phyloP scores from a whole-genome alignment of 495 filamentous ascomycete species.

The Penicillium crystallinum region DNA sequence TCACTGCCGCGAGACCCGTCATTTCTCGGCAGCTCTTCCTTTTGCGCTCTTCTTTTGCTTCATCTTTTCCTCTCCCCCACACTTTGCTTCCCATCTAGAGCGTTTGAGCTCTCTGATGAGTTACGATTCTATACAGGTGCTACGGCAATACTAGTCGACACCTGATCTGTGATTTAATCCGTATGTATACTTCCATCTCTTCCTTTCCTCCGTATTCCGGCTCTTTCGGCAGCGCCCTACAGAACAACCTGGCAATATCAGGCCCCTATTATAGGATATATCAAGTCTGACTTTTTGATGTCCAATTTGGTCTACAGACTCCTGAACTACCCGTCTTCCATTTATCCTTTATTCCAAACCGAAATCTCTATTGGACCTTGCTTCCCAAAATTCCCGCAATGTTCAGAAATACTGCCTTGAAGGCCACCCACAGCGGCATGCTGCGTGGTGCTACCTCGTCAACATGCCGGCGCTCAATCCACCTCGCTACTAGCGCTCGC shows the following conservation, averaged over 20 bases:
- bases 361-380: conserved; percentile 8
- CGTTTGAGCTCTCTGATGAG: conserved; percentile 44
- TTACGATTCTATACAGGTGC: conserved; percentile 40
- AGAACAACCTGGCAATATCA: conserved; percentile 20
- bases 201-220: conserved; percentile 35
- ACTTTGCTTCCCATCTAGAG: conserved; percentile 25
- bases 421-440: conserved; percentile 49
- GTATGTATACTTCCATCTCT: conserved; percentile 15
- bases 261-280: conserved; percentile 12
- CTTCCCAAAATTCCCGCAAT: conserved; percentile 33
- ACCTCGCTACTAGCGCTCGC: conserved; percentile 43
- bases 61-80: conserved; percentile 10
- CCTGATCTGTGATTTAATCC: conserved; percentile 26
- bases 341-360: conserved; percentile 7
- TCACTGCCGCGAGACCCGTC: conserved; percentile 17
- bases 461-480: conserved; percentile 39
- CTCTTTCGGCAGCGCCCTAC: conserved; percentile 20
- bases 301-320: conserved; percentile 2
- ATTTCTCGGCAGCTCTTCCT: conserved; percentile 16
- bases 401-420: conserved; percentile 42
- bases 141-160: conserved; percentile 46
- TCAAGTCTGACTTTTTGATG: conserved; percentile 9
- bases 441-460: conserved; percentile 47
- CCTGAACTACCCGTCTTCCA: conserved; percentile 2
- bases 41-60: conserved; percentile 12